phyloP scores from a whole-genome alignment of 2,329 filamentous ascomycete species.

The Cladosporium sp. region DNA sequence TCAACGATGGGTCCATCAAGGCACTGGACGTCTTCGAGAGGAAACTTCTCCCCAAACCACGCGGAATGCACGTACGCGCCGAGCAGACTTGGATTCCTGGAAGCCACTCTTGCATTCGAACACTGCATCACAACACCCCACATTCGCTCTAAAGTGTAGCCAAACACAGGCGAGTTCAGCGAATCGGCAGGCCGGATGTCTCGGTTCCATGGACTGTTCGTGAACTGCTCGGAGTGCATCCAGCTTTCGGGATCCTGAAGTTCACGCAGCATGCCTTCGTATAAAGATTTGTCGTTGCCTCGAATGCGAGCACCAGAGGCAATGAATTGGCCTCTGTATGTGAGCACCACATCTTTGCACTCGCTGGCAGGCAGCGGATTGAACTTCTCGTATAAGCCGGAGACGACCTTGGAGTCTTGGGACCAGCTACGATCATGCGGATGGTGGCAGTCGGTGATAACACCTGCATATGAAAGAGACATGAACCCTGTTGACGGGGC shows the following conservation, averaged over 20 bases:
- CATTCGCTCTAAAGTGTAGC: slow-evolving; percentile 34
- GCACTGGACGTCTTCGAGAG: slow-evolving; percentile 21
- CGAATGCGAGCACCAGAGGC: slow-evolving; percentile 41
- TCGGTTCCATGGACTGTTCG: not conserved
- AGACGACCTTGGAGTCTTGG: slow-evolving; percentile 36
- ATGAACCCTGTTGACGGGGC: slow-evolving; percentile 41
- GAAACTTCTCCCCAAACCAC: slow-evolving; percentile 14
- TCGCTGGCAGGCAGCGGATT: slow-evolving; percentile 19
- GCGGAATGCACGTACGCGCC: slow-evolving; percentile 12
- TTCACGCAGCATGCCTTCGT: slow-evolving; percentile 27
- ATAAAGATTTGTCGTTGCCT: slow-evolving; percentile 31
- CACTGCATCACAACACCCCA: slow-evolving; percentile 36
- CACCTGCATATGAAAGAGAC: slow-evolving; percentile 36
- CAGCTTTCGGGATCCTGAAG: slow-evolving; percentile 27
- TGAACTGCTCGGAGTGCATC: slow-evolving; percentile 21
- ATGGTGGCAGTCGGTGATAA: slow-evolving; percentile 28
- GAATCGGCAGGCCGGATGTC: slow-evolving; percentile 17
- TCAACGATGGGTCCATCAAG: slow-evolving; percentile 14
- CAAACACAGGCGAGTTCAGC: slow-evolving; percentile 30
- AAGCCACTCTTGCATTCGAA: slow-evolving; percentile 18
- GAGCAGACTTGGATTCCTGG: slow-evolving; percentile 21
- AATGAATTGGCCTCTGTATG: slow-evolving; percentile 46
- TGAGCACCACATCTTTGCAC: slow-evolving; percentile 30
- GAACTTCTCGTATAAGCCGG: slow-evolving; percentile 5
- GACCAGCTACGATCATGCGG: slow-evolving; percentile 40